Evolutionary conservation across 768 basidiomycete species (phyloP), one percentile per base, ranked within the genome.

Genomic region (Boletus reticuloceps): DNA sequence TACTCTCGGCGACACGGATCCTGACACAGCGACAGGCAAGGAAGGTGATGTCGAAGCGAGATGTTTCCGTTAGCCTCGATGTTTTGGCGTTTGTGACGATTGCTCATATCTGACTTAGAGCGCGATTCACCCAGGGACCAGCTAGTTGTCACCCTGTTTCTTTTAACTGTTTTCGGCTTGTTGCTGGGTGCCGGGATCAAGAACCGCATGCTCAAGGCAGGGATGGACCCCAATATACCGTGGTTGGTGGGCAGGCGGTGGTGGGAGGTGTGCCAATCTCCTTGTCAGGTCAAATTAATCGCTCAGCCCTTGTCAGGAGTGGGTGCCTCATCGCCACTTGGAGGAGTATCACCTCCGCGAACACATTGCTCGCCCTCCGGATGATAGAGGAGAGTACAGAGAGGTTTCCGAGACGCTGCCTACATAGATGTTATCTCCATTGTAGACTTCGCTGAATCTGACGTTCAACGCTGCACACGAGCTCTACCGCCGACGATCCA

Each of bases 121-220:
- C 84, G 94, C 58, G 94, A 96, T 76, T 94, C 91, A 19, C 94
- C 94, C n/a, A 75, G 94, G 69, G 94, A 97, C 74, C 94, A 96
- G 67, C 78, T 95, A 29, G 88, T 96, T 32, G 94, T 96, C 44
- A 94, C 93, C 17, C 77, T 95, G 49, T 97, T 96, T 76, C 77
- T 96, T 29, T 74, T 97, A 59, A 89, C 86, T 31, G 87, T 97
- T 27, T 87, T 95, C 62, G 92, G 91, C 20, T 80, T 96, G 53
- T 75, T 96, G 41, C 76, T 96, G 25, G 87, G 83, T 48, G 91
- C 92, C 34, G 91, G 91, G 14, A 83, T 96, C 65, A 91, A 89
- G 75, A 85, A 78, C 62, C 82, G 89, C 58, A 89, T 94, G 82
- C 66, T 86, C 55, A 90, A 87, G 68, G 89, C 88, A 45, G 90